Evolutionary conservation across 2,329 filamentous ascomycete species (phyloP), one percentile per base, ranked within the genome.

Genomic region (Boeremia lycopersici): DNA sequence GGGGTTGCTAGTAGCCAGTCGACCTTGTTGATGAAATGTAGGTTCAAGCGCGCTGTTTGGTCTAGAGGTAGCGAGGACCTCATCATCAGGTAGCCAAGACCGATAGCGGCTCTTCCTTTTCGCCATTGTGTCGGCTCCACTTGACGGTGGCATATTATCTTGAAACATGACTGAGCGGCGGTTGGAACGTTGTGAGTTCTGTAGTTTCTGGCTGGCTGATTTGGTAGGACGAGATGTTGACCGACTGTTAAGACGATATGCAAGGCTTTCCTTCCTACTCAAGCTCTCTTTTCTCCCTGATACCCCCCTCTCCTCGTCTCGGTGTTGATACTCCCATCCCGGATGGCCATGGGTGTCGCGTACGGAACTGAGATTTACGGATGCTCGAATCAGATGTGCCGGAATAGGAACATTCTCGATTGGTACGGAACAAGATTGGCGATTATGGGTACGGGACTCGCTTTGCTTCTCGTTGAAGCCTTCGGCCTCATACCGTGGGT

Each of bases 371-470:
- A 59, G 49, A 26, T 59, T 59, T 6, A 50, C 56, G 33, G 58
- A 57, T 13, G 59, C 49, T 47, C 60, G 64, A 23, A 67, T 50
- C 17, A 67, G 64, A 42, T 67, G 62, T 13, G 58, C 61, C 33
- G 64, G 62, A 43, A 67, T 62, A 25, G 60, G 51, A 40, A 65
- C 63, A 57, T 65, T 58, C 41, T 63, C 48, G 12, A 52, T 12
- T n/a, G 44, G 30, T 29, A 36, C 52, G 38, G 52, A 55, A 38
- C 46, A 50, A 13, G 52, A 55, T 33, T 55, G 52, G 19, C 46
- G 46, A 39, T 55, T 46, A 23, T 33, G 29, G 15, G 54, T 19
- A 23, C 9, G 11, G 48, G 34, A 30, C 40, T 51, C 38, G 41
- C 41, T 12, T 42, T 50, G 44, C 46, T 59, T 57, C 45, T 48